These are phyloP conservation scores for Volvox carteri DNA, from an alignment of 163 green algal genomes.

Conservation along the genomic window DNA sequence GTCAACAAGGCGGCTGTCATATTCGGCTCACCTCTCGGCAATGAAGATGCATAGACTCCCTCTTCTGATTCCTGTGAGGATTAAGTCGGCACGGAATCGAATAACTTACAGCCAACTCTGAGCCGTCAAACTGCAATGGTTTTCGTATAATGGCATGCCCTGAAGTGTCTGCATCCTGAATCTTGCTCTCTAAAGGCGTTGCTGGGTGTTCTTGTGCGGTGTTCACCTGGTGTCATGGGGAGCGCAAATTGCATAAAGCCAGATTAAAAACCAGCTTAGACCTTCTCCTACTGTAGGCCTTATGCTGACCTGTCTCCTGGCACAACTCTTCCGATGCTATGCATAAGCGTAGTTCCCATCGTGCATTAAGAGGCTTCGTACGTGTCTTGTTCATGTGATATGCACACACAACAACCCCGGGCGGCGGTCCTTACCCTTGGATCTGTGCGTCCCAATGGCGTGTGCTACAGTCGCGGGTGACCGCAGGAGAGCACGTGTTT, in stretches of 20 bases:
- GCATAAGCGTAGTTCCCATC: too few species aligned
- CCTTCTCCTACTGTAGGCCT: constrained; percentile 42
- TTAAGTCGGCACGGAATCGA: constrained; percentile 48
- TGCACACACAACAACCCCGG: constrained; percentile 55
- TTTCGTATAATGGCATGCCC: too few species aligned
- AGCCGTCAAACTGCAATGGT: constrained; percentile 34
- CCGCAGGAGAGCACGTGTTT: constrained; percentile 50
- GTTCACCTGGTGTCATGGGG: constrained; percentile 41
- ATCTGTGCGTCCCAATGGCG: constrained; percentile 54
- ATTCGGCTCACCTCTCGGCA: constrained; percentile 44
- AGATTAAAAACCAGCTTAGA: constrained; percentile 52
- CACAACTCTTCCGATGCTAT: constrained; percentile 22
- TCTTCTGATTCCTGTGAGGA: constrained; percentile 41
- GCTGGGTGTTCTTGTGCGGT: constrained; percentile 38
- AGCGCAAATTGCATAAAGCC: constrained; percentile 10
- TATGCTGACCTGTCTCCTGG: constrained; percentile 56
- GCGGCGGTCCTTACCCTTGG: constrained; percentile 18
- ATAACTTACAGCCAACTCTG: constrained; percentile 34
- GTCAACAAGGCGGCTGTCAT: too few species aligned
- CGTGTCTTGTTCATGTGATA: background rate
- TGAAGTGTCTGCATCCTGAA: too few species aligned
- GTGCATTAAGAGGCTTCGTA: too few species aligned
- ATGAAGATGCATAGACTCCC: constrained; percentile 56
- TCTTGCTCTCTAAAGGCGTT: constrained; percentile 53
- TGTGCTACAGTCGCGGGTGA: constrained; percentile 42